These are phyloP conservation scores for Phialophora expanda DNA, from an alignment of 2,329 filamentous ascomycete species.

Conservation along the genomic window DNA sequence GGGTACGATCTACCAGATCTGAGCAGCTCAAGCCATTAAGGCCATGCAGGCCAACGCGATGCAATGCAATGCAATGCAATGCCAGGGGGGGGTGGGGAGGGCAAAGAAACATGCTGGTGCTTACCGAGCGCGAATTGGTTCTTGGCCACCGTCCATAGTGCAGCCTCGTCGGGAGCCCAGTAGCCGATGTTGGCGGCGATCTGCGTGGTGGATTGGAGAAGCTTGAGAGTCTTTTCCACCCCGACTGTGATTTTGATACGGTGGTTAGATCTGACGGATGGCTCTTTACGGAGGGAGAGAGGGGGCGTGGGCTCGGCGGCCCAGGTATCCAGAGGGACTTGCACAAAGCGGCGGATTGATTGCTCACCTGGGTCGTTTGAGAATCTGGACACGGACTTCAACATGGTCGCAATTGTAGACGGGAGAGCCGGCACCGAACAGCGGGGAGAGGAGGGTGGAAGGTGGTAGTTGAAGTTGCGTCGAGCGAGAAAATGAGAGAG, in stretches of 20 bases:
- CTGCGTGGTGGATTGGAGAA: constrained; percentile 47
- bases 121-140: constrained; percentile 27
- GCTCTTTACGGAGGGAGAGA: neutral
- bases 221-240: constrained; percentile 48
- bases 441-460: neutral
- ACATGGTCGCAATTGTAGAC: constrained; percentile 18
- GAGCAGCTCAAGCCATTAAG: neutral
- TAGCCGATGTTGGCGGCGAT: constrained; percentile 40
- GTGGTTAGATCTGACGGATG: neutral
- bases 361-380: constrained; percentile 32
- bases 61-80: neutral
- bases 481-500: neutral
- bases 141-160: constrained; percentile 47
- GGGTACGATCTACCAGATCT: neutral
- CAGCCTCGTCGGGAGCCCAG: constrained; percentile 41
- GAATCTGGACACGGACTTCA: constrained; percentile 29
- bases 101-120: neutral
- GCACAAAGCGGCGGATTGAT: neutral
- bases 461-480: neutral
- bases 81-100: too few relatives aligned
- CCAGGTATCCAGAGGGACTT: neutral
- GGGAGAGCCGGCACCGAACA: neutral
- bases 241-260: constrained; percentile 16
- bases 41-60: neutral
- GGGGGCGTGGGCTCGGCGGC: neutral